Evolutionary conservation across 371 early-diverging fungal species (phyloP), one percentile per base, ranked within the genome.

Genomic region (Globomyces sp.): DNA sequence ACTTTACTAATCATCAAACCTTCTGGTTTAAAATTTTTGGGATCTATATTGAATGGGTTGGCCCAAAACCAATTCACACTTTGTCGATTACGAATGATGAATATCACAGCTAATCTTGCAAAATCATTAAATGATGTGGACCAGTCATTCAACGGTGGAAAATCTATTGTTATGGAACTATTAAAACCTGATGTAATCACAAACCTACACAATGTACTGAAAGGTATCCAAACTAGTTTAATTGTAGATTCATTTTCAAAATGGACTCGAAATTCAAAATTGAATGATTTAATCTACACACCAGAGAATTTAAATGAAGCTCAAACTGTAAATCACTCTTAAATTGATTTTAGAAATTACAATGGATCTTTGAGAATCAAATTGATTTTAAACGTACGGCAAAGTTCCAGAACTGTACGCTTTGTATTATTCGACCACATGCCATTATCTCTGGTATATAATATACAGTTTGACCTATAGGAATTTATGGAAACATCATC

Each of bases 341-440:
- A n/a, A n/a, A n/a, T n/a, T n/a, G n/a, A 24, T 24, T 24, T 24
- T 24, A 24, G 24, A 24, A 24, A 24, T 24, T 24, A 24, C 24
- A 24, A 24, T 24, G 24, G 24, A 24, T 24, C 24, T 24, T 24
- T 24, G 24, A 24, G 24, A 24, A 24, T 24, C 24, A 34, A n/a
- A 48, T 10, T 36, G 36, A 61, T 39, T 8, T 36, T 9, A 43
- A 36, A n/a, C 68, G 82, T 24, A 77, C 77, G 1, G 73, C 80
- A 10, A 47, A 13, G 1, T 74, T 82, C 50, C 60, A 72, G 11
- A 71, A 77, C 59, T 68, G 69, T 10, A 78, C 82, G 0, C 68
- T 82, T 48, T 72, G 72, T 0, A 49, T 82, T 9, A 74, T 82
- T 41, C 64, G 71, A 36, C 82, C 82, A 40, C 82, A 82, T 66